Percentiles rank a stretch among this genome's conserved stretches.
phyloP scores from a whole-genome alignment of 768 basidiomycete genomes.

The Calvatia gigantea region DNA sequence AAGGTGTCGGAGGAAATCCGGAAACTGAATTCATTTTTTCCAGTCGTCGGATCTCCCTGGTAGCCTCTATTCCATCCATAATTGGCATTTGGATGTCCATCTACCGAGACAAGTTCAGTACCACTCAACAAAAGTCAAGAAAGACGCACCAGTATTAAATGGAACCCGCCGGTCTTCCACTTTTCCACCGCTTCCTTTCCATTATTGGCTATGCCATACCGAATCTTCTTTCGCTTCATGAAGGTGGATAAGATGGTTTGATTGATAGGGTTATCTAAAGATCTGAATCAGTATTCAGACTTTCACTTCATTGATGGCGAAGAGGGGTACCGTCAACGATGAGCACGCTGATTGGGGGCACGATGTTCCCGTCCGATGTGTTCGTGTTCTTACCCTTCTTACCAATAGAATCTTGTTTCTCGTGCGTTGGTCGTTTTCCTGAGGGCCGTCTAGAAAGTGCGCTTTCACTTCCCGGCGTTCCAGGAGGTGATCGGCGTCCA shows the following conservation, averaged over 20 bases:
- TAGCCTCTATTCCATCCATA: constrained; percentile 97
- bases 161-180: constrained; percentile 90
- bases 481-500: constrained; percentile 4
- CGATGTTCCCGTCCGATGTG: constrained; percentile 62
- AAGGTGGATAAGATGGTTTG: constrained; percentile 97
- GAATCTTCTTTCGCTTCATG: constrained; percentile 94
- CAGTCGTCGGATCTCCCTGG: constrained; percentile 87
- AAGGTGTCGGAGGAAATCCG: constrained; percentile 71
- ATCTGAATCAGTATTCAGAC: constrained; percentile 12
- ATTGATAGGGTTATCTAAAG: constrained; percentile 94
- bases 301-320: not conserved
- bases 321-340: constrained; percentile 87
- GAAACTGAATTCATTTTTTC: constrained; percentile 67
- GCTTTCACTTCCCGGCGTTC: constrained; percentile 12
- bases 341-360: constrained; percentile 95
- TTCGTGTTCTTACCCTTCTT: constrained; percentile 46
- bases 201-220: constrained; percentile 91
- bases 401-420: constrained; percentile 24
- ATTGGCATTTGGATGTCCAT: constrained; percentile 99
- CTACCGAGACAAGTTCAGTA: constrained; percentile 38
- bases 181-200: constrained; percentile 95
- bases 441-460: constrained; percentile 9
- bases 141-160: constrained; percentile 83
- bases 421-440: constrained; percentile 21
- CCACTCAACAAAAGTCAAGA: not conserved